Evolutionary conservation across 768 basidiomycete species (phyloP).

Genomic region (Vararia minispora): DNA sequence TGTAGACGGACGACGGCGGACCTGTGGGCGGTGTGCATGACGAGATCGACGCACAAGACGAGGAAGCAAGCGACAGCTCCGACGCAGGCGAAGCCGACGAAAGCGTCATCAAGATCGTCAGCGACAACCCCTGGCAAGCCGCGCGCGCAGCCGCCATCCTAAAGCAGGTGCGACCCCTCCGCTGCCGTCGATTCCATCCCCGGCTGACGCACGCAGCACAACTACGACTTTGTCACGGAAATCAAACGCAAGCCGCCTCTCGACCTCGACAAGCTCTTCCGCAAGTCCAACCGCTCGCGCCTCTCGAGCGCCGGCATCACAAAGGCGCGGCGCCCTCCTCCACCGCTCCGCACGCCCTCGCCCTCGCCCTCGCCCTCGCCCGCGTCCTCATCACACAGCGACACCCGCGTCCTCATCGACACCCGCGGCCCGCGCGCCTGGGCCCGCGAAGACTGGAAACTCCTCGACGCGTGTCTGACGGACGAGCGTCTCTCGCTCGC

Average conservation of each 20-base stretch:
- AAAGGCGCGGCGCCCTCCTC: too few relatives aligned
- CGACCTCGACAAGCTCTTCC: conserved; percentile 23
- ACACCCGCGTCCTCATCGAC: conserved; percentile 31
- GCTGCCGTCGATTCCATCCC: not conserved
- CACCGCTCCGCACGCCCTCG: conserved; percentile 4
- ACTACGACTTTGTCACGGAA: conserved; percentile 74
- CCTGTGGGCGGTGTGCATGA: conserved; percentile 7
- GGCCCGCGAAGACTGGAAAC: conserved; percentile 73
- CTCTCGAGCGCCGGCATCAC: conserved; percentile 9
- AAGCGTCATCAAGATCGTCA: conserved; percentile 75
- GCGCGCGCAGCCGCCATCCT: conserved; percentile 90
- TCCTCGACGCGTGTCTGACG: conserved; percentile 68
- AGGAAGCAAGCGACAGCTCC: conserved; percentile 20
- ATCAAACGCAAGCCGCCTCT: conserved; percentile 24
- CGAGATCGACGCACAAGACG: conserved; percentile 16
- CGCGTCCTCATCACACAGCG: conserved; percentile 34
- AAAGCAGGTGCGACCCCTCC: conserved; percentile 50
- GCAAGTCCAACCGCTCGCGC: conserved; percentile 12
- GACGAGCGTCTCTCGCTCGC: conserved; percentile 51
- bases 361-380: conserved; percentile 9
- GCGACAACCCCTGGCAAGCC: conserved; percentile 75
- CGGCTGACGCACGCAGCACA: conserved; percentile 39
- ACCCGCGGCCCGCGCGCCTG: conserved; percentile 29
- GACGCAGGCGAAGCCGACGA: conserved; percentile 31
- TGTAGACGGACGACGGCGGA: conserved; percentile 10